A percentile compares a stretch with the other conserved stretches of the same genome.
phyloP scores from a whole-genome alignment of 495 filamentous ascomycete species.

The Lasiosphaeria hispida region DNA sequence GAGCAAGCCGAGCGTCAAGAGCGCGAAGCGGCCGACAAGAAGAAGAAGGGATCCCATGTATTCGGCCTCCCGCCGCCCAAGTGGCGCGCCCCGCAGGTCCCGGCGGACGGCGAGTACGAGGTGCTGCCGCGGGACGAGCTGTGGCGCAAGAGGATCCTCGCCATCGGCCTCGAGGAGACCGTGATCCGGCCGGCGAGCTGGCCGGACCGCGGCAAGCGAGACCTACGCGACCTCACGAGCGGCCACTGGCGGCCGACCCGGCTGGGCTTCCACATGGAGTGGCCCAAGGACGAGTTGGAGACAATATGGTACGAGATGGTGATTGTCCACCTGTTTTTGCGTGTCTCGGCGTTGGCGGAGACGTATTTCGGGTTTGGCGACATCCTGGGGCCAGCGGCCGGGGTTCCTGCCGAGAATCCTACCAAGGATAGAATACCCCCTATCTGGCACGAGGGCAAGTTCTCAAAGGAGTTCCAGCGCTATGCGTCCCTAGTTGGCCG shows the following conservation, averaged over 20 bases:
- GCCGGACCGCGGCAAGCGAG: background rate
- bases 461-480: conserved; percentile 32
- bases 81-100: background rate
- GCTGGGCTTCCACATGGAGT: conserved; percentile 10
- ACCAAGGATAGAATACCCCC: background rate
- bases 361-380: conserved; percentile 18
- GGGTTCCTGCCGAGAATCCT: background rate
- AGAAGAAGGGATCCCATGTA: too few relatives aligned
- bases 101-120: background rate
- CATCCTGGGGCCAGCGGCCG: background rate
- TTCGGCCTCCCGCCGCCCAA: too few relatives aligned
- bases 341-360: conserved; percentile 4
- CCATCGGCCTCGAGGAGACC: conserved; percentile 9
- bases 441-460: conserved; percentile 17
- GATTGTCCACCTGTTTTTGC: conserved; percentile 15
- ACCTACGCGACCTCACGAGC: background rate
- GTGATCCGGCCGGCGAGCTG: conserved; percentile 2
- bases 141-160: conserved; percentile 2
- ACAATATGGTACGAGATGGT: conserved; percentile 22
- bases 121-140: background rate
- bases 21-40: too few relatives aligned
- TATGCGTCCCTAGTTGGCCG: conserved; percentile 35
- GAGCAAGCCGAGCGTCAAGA: too few relatives aligned
- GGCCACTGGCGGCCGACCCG: conserved; percentile 19
- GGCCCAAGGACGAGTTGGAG: conserved; percentile 8